These are phyloP conservation scores for Epithemia pelagica DNA, from an alignment of 108 stramenopile genomes.

Conservation along the genomic window DNA sequence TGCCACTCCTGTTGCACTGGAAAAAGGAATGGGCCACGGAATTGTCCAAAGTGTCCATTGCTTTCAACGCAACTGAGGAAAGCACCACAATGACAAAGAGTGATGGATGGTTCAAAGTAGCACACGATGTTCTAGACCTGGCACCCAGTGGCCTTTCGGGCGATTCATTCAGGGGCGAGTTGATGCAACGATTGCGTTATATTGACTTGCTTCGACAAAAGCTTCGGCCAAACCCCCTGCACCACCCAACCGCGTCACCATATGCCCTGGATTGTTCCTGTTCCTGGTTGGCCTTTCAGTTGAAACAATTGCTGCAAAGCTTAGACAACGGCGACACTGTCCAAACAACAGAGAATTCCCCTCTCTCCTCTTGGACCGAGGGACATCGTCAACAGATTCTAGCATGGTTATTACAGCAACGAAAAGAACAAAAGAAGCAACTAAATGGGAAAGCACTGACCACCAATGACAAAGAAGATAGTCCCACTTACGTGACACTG, in stretches of 20 bases:
- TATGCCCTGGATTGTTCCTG: background rate
- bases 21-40: conserved; percentile 1
- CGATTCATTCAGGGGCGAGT: background rate
- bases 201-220: background rate
- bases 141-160: background rate
- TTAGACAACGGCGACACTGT: background rate
- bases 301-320: background rate
- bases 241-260: background rate
- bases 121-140: background rate
- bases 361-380: background rate
- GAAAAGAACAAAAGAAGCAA: background rate
- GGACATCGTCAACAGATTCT: background rate
- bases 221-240: background rate
- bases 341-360: background rate
- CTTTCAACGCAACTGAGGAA: background rate
- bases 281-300: background rate
- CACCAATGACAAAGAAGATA: background rate
- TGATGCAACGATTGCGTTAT: background rate
- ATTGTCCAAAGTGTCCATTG: background rate
- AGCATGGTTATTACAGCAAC: background rate
- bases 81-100: no score
- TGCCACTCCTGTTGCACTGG: background rate
- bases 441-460: no score
- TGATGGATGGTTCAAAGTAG: background rate
- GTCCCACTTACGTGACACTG: background rate